Conservation (phyloP, 2,329 filamentous ascomycete species). For the Zymoseptoria crescenta region DNA sequence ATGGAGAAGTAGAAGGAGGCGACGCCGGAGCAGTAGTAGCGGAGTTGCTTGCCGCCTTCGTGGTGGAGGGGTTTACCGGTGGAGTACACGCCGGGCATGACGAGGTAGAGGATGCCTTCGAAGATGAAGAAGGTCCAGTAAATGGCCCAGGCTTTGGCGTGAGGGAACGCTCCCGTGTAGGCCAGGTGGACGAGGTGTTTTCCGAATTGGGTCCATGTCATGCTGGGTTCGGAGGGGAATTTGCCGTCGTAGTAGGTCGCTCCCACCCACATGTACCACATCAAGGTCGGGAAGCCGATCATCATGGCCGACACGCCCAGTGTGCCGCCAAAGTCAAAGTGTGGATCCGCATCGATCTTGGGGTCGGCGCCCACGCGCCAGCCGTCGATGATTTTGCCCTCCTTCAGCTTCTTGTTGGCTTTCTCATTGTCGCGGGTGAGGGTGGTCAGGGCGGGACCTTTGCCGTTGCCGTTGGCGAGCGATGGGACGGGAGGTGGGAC, state of each 20-base stretch:
- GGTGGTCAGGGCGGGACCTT: constrained; percentile 3
- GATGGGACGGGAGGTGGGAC: constrained; percentile 10
- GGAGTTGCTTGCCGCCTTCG: constrained; percentile 73
- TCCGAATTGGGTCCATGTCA: constrained; percentile 60
- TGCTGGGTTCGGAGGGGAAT: constrained; percentile 50
- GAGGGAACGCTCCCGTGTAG: constrained; percentile 79
- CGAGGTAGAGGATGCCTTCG: constrained; percentile 73
- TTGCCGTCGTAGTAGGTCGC: constrained; percentile 86
- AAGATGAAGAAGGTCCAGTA: constrained; percentile 93
- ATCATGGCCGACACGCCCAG: constrained; percentile 77
- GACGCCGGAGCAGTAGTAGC: constrained; percentile 90
- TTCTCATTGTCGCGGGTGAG: constrained; percentile 8
- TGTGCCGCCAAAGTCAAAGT: constrained; percentile 80
- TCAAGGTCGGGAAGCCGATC: constrained; percentile 83
- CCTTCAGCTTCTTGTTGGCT: constrained; percentile 21
- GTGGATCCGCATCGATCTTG: constrained; percentile 39
- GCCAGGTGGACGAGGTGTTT: constrained; percentile 63
- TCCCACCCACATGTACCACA: constrained; percentile 99
- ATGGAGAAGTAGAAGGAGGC: constrained; percentile 84
- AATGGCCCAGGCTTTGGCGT: constrained; percentile 74
- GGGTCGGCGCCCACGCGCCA: constrained; percentile 32
- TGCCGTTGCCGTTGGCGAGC: constrained; percentile 9
- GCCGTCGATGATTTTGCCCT: constrained; percentile 33
- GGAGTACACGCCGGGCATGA: constrained; percentile 77
- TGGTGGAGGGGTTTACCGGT: constrained; percentile 84